phyloP scores from a whole-genome alignment of 148 eudicot species.

The Rhododendron ferrugineum region DNA sequence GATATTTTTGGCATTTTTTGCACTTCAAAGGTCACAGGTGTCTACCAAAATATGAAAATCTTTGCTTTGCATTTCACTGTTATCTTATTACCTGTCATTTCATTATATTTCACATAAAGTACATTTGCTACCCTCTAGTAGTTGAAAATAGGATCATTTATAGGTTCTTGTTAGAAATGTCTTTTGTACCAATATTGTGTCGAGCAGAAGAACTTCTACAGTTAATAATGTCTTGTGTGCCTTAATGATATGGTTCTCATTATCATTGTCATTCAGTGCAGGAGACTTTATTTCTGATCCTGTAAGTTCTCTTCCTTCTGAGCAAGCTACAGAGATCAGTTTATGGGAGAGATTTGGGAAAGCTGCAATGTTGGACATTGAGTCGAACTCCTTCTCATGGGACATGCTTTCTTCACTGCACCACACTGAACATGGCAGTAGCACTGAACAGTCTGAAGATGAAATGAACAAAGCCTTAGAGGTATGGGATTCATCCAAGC shows the following conservation, averaged over 20 bases:
- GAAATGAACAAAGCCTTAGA: slow-evolving; percentile 79
- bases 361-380: slow-evolving; percentile 82
- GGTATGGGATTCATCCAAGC: slow-evolving; percentile 38
- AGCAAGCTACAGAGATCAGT: slow-evolving; percentile 57
- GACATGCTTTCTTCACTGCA: slow-evolving; percentile 89
- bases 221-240: neutral
- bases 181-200: neutral
- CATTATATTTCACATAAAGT: neutral
- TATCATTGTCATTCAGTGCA: slow-evolving; percentile 45
- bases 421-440: slow-evolving; percentile 80
- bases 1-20: neutral
- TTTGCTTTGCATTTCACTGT: neutral
- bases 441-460: slow-evolving; percentile 83
- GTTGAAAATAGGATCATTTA: neutral
- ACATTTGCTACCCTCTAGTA: neutral
- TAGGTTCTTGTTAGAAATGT: neutral
- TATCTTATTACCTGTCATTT: neutral
- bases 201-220: neutral
- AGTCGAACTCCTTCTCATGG: slow-evolving; percentile 88
- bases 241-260: slow-evolving; percentile 2
- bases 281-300: slow-evolving; percentile 46
- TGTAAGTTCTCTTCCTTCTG: slow-evolving; percentile 36
- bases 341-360: slow-evolving; percentile 92
- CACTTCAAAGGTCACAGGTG: neutral
- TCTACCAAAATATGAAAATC: neutral